Percentiles rank a stretch among this genome's conserved stretches.
Conservation (phyloP, 257 asterid species). For the Capsicum pubescens region DNA sequence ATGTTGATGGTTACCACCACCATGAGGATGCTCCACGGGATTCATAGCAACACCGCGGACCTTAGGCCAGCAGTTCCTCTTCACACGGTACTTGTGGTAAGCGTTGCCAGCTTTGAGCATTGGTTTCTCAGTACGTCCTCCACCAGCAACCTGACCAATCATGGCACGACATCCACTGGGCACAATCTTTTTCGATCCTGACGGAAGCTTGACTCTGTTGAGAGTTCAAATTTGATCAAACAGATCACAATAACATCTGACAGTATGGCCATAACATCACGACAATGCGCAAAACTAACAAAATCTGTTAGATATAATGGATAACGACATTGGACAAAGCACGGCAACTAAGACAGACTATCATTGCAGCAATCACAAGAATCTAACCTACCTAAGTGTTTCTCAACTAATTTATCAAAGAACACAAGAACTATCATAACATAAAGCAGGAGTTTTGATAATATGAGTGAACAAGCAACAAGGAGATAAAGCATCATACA, state of each 20-base stretch:
- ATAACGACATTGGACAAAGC: not conserved
- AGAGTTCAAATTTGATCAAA: not conserved
- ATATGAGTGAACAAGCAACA: not conserved
- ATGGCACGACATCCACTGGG: constrained; percentile 35
- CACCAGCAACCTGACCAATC: constrained; percentile 38
- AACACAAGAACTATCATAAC: not conserved
- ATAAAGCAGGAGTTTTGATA: too few relatives aligned
- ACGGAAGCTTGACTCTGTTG: constrained; percentile 32
- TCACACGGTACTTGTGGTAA: constrained; percentile 55
- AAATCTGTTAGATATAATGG: not conserved
- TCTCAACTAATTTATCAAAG: not conserved
- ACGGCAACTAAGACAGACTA: not conserved
- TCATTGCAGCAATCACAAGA: not conserved
- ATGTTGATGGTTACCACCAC: constrained; percentile 76
- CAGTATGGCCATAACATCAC: not conserved
- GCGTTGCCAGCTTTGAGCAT: constrained; percentile 32
- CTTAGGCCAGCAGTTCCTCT: constrained; percentile 42
- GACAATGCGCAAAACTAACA: not conserved
- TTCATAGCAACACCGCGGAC: constrained; percentile 55
- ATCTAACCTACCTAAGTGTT: not conserved
- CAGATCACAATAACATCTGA: not conserved
- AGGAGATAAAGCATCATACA: not conserved
- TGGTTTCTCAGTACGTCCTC: constrained; percentile 40
- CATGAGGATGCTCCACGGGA: constrained; percentile 76
- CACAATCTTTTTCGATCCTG: constrained; percentile 37